Evolutionary conservation across 805 yeast species (phyloP).

Genomic region (Kodamaea restingae): DNA sequence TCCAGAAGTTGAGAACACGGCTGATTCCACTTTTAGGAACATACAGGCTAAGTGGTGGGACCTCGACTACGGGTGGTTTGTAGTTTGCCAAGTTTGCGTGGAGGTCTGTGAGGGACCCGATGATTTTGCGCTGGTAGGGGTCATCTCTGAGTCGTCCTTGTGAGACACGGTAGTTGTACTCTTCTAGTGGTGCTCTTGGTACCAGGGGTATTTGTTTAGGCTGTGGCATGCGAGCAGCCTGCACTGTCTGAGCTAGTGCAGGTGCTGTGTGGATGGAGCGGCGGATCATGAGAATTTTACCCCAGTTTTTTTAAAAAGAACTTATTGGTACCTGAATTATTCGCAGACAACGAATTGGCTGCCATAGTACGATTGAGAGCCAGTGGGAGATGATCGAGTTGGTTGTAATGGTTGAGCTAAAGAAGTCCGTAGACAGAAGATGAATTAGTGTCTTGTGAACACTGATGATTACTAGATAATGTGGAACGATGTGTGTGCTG

Average conservation of each 20-base stretch:
- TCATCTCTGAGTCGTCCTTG: constrained; percentile 61
- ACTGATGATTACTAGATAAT: too few relatives aligned
- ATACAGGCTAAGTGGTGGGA: constrained; percentile 50
- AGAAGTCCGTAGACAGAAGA: too few relatives aligned
- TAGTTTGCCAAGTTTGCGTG: constrained; percentile 54
- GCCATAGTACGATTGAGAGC: too few relatives aligned
- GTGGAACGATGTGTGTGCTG: too few relatives aligned
- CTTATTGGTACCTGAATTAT: too few relatives aligned
- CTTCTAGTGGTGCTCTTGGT: constrained; percentile 42
- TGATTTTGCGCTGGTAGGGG: constrained; percentile 72
- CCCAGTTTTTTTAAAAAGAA: constrained; percentile 1
- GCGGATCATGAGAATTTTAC: neutral
- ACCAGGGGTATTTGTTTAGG: neutral
- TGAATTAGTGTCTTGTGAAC: too few relatives aligned
- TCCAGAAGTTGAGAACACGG: constrained; percentile 7
- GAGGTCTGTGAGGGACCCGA: constrained; percentile 55
- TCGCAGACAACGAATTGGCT: neutral
- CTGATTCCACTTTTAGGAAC: constrained; percentile 43
- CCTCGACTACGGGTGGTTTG: constrained; percentile 54
- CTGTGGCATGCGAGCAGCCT: neutral
- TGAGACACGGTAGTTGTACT: constrained; percentile 48
- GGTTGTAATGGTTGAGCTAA: too few relatives aligned
- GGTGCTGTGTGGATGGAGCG: neutral
- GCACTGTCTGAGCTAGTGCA: neutral
- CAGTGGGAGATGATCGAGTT: too few relatives aligned